A percentile compares a stretch with the other conserved stretches of the same genome.
phyloP scores from a whole-genome alignment of 768 basidiomycete species.

The Mycena amicta region DNA sequence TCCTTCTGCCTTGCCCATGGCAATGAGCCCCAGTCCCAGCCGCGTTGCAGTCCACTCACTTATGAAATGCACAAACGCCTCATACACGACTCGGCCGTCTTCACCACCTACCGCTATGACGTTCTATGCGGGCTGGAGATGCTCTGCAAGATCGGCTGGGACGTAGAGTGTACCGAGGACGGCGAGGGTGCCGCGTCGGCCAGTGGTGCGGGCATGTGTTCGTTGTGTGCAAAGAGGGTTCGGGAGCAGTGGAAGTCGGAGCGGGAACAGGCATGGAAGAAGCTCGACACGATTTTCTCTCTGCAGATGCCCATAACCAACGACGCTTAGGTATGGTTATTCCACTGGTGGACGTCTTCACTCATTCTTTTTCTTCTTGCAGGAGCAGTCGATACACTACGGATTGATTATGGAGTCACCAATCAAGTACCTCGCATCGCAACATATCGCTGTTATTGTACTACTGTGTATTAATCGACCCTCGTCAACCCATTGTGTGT shows the following conservation, averaged over 20 bases:
- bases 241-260: conserved; percentile 4
- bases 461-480: background rate
- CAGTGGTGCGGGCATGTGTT: conserved; percentile 10
- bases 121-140: conserved; percentile 33
- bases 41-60: background rate
- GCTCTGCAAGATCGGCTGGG: conserved; percentile 25
- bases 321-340: too few species aligned
- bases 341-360: background rate
- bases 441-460: too few species aligned
- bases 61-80: background rate
- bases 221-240: conserved; percentile 3
- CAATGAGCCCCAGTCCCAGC: background rate
- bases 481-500: too few species aligned
- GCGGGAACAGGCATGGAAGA: conserved; percentile 8
- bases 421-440: too few species aligned
- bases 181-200: conserved; percentile 31
- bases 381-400: background rate
- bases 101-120: conserved; percentile 31
- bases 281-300: conserved; percentile 2
- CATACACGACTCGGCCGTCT: conserved; percentile 25
- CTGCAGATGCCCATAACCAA: background rate
- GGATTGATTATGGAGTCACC: too few species aligned
- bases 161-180: conserved; percentile 23
- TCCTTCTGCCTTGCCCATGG: background rate
- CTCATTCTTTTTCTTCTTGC: background rate